Percentiles rank a stretch among this genome's conserved stretches.
phyloP scores from a whole-genome alignment of 352 stramenopile species.

The Peronospora tabacina region DNA sequence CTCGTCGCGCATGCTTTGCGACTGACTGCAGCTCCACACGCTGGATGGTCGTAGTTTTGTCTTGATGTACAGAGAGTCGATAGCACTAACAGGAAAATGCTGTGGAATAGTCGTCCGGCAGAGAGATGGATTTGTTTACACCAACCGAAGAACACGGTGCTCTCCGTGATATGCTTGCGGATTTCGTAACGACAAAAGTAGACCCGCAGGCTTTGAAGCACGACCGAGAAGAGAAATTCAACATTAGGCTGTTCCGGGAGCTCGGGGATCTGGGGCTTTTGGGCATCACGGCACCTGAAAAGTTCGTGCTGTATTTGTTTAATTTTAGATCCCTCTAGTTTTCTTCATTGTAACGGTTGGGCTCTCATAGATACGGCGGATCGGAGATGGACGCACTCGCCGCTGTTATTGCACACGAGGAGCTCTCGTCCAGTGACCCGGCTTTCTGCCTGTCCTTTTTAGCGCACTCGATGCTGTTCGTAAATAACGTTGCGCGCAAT shows the following conservation, averaged over 20 bases:
- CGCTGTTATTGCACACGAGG: constrained; percentile 92
- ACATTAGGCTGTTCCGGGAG: constrained; percentile 92
- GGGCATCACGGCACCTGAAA: constrained; percentile 92
- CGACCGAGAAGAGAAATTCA: constrained; percentile 97
- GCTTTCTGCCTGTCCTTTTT: constrained; percentile 98
- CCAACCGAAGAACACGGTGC: constrained; percentile 85
- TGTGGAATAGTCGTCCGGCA: constrained; percentile 18
- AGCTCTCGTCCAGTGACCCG: constrained; percentile 95
- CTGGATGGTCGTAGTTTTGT: constrained; percentile 19
- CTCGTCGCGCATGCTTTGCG: constrained; percentile 9
- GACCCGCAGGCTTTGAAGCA: constrained; percentile 94
- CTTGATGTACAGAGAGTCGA: neutral
- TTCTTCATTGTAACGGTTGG: neutral
- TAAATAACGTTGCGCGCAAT: constrained; percentile 90
- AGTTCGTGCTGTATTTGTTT: constrained; percentile 47
- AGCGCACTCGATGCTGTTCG: constrained; percentile 91
- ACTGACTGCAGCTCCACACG: constrained; percentile 9
- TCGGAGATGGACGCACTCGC: constrained; percentile 93
- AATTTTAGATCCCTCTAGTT: neutral
- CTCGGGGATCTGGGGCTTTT: constrained; percentile 92
- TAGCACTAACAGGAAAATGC: constrained; percentile 3
- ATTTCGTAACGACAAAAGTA: constrained; percentile 94
- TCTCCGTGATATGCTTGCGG: constrained; percentile 89
- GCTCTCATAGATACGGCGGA: constrained; percentile 83
- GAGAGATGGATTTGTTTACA: constrained; percentile 70